Conservation (phyloP, 345 rosid species). For the Syzygium jambos region DNA sequence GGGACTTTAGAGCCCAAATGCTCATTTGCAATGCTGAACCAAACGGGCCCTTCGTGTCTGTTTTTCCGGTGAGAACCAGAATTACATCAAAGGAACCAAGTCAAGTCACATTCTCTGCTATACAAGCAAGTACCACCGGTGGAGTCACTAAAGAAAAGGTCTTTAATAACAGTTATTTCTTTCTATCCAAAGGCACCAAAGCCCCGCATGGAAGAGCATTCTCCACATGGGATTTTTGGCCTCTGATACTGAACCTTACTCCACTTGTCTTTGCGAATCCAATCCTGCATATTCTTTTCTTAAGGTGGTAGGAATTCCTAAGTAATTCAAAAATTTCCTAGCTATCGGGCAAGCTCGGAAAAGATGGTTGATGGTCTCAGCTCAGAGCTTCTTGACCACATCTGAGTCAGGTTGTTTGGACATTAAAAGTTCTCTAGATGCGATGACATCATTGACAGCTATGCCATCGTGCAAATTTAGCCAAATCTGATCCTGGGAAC, state of each 20-base stretch:
- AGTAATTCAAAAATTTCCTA: neutral
- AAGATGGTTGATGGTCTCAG: neutral
- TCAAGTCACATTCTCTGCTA: neutral
- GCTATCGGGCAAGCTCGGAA: neutral
- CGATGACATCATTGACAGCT: neutral
- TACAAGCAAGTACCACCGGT: neutral
- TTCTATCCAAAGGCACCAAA: neutral
- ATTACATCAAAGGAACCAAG: neutral
- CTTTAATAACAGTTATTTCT: rapidly evolving
- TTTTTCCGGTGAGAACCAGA: neutral
- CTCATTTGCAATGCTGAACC: no score
- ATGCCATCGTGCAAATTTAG: neutral
- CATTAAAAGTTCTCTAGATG: neutral
- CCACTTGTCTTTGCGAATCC: rapidly evolving
- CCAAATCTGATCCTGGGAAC: neutral
- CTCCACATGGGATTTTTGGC: rapidly evolving
- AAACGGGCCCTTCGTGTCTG: no score
- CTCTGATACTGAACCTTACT: neutral
- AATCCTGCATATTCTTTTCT: neutral
- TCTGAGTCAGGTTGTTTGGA: neutral
- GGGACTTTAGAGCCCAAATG: no score
- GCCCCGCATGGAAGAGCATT: neutral
- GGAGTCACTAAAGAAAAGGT: neutral
- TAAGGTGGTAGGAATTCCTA: neutral
- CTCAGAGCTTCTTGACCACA: no score